Base-by-base conservation (phyloP, 495 filamentous ascomycete genomes). In the Aspergillus baeticus region DNA sequence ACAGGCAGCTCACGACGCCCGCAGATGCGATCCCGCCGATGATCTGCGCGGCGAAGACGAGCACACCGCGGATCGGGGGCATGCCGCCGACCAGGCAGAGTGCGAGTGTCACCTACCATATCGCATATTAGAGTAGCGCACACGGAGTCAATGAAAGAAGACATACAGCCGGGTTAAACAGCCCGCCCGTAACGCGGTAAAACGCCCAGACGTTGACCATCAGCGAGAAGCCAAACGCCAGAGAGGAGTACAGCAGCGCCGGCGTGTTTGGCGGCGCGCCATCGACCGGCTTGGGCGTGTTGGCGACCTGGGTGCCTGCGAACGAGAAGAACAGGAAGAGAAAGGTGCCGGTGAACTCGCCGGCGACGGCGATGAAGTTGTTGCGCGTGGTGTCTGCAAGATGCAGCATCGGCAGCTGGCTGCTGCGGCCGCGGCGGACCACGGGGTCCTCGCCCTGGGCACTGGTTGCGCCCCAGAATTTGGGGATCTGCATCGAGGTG, bases 321-420 rank as follows among this genome's bases (percentile, higher is more conserved):
- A 94, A 92, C 33, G 89, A 85, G 58, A 93, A 88, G 72, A 92
- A 87, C 5, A 94, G 77, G 73, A 93, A 96, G 58, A 92, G 62
- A 59, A 90, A 91, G 0, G 91, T 96, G 22, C 91, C 91, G 6
- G 87, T 78, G 59, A 89, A 89, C 71, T 91, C 89, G 49, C 87
- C 86, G 18, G 84, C 39, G 11, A 78, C 75, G 33, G 85, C 86
- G 36, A 90, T 75, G 50, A 86, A 41, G 54, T 89, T 76, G 54
- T 70, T 72, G 5, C 76, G 69, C 46, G 54, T 23, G n/a, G 43
- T 72, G 37, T 76, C 70, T 0, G 70, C 63, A 10, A 73, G 37
- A 31, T 65, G 58, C 31, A 77, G 61, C 75, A 77, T 77, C 6
- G 75, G 75, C 13, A 77, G 63, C 64, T 72, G 67, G 44, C 62